Evolutionary conservation across 345 rosid species (phyloP).

Genomic region (Euphorbia lathyris): DNA sequence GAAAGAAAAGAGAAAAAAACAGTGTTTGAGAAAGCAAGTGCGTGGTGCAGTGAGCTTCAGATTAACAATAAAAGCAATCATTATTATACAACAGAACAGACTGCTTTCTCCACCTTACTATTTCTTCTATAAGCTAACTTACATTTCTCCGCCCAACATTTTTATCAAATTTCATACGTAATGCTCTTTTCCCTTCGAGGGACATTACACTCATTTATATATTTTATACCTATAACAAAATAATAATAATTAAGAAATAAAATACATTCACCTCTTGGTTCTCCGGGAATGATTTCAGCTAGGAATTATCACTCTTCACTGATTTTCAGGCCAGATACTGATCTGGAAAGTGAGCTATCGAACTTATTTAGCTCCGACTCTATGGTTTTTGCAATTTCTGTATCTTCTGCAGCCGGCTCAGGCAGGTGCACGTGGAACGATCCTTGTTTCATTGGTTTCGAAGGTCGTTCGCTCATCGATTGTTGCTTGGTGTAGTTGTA

Average conservation of each 20-base stretch:
- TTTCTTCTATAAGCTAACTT: not conserved
- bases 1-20: too few species aligned
- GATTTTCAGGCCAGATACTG: conserved; percentile 33
- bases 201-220: conserved; percentile 15
- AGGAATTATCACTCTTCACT: conserved; percentile 22
- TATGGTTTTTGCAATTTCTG: conserved; percentile 60
- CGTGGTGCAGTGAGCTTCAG: too few species aligned
- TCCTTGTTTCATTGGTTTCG: conserved; percentile 66
- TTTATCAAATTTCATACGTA: conserved; percentile 10
- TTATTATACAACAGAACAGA: not conserved
- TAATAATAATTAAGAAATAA: not conserved
- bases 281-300: not conserved
- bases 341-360: conserved; percentile 38
- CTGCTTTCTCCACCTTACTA: too few species aligned
- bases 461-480: conserved; percentile 29
- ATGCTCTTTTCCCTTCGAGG: not conserved
- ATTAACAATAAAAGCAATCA: not conserved
- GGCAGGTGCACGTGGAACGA: conserved; percentile 88
- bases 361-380: conserved; percentile 74
- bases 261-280: not conserved
- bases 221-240: conserved; percentile 10
- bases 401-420: conserved; percentile 55
- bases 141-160: not conserved
- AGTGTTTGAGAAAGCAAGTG: not conserved
- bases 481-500: conserved; percentile 79